Evolutionary conservation across 208 protist genomes (phyloP), one percentile per base, ranked within the genome.

Genomic region (Histomonas meleagridis): DNA sequence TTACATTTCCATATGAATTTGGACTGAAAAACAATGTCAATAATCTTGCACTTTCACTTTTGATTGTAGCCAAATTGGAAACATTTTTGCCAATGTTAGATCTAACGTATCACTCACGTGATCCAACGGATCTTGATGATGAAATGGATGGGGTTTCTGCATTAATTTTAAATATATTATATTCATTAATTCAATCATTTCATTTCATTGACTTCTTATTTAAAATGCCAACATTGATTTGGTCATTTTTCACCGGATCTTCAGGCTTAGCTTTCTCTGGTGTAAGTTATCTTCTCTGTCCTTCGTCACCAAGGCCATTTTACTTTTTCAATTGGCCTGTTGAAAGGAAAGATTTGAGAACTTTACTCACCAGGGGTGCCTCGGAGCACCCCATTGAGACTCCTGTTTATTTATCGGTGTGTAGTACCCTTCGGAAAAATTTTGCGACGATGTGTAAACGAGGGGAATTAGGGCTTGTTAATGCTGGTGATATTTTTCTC

Each of bases 141-240:
- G 98, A 99, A 94, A 96, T 99, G 92, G 98, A 99, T 93, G 98
- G 98, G 43, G 96, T 99, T 26, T 93, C 95, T n/a, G n/a, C n/a
- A n/a, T n/a, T n/a, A n/a, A n/a, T n/a, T n/a, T n/a, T n/a, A n/a
- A n/a, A n/a, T n/a, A n/a, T n/a, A n/a, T n/a, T n/a, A n/a, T n/a
- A n/a, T n/a, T n/a, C n/a, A n/a, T n/a, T n/a, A n/a, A n/a, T n/a
- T n/a, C n/a, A n/a, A n/a, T n/a, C n/a, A n/a, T n/a, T 65, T 28
- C 60, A 10, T n/a, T n/a, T 65, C 3, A 3, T 26, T n/a, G 60
- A 65, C n/a, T 65, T n/a, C 7, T 12, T 65, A n/a, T n/a, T 65
- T 28, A 65, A 65, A 65, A 3, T 65, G 16, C 60, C 60, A n/a
- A 32, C 60, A 32, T 28, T 65, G 3, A 65, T 65, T 65, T 65